Conservation (phyloP, 176 grass and related monocot species). For the Avena insularis region DNA sequence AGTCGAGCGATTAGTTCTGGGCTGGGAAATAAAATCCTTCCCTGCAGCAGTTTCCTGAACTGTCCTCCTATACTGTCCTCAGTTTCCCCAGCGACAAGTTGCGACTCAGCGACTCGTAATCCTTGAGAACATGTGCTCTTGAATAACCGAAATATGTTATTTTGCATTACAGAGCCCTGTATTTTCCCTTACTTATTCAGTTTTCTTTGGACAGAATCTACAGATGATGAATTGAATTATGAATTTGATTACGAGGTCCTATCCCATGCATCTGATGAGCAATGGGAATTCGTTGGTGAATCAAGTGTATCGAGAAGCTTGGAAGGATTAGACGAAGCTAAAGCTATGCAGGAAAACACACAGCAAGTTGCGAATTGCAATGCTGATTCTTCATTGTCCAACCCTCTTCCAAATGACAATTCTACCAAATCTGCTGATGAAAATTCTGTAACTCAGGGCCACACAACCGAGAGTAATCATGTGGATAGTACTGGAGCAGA, state of each 20-base stretch:
- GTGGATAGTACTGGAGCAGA: slow-evolving; percentile 22
- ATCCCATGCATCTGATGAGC: slow-evolving; percentile 88
- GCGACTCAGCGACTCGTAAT: too few relatives aligned
- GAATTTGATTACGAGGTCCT: slow-evolving; percentile 88
- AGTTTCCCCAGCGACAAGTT: too few relatives aligned
- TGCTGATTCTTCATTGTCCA: slow-evolving; percentile 32
- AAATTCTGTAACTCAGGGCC: slow-evolving; percentile 24
- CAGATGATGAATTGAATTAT: slow-evolving; percentile 80
- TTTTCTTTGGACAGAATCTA: slow-evolving; percentile 68
- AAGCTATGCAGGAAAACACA: slow-evolving; percentile 39
- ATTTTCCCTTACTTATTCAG: slow-evolving; percentile 37
- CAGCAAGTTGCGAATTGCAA: slow-evolving; percentile 27
- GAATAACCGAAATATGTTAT: not conserved
- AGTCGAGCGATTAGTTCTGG: too few relatives aligned
- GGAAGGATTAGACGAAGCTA: slow-evolving; percentile 48
- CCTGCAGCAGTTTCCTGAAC: too few relatives aligned
- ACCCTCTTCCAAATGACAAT: slow-evolving; percentile 36
- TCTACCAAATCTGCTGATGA: slow-evolving; percentile 42
- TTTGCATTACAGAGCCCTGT: not conserved
- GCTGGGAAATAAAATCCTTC: too few relatives aligned
- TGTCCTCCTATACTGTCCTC: too few relatives aligned
- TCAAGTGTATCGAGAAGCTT: slow-evolving; percentile 53
- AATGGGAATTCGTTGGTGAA: slow-evolving; percentile 67
- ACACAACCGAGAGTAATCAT: slow-evolving; percentile 22
- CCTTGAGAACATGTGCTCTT: not conserved